Evolutionary conservation across 1,139 yeast species (phyloP).

Genomic region (Geotrichum reessii): DNA sequence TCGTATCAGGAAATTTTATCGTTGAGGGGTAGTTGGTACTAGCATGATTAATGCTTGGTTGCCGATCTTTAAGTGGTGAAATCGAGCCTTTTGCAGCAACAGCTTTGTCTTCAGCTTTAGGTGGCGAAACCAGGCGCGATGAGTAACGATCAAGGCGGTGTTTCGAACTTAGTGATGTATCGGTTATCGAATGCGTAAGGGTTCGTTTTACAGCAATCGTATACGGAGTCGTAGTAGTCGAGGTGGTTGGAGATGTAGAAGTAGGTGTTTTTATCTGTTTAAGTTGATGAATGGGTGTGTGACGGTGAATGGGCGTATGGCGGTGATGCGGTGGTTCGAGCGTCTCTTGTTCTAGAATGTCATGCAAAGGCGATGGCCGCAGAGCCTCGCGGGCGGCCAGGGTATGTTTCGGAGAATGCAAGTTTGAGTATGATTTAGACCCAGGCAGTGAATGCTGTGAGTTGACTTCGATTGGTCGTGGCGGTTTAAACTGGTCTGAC

Average conservation of each 20-base stretch:
- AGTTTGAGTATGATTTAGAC: not conserved
- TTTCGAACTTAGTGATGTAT: not conserved
- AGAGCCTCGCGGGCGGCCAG: not conserved
- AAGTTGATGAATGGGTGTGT: not conserved
- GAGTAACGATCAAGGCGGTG: not conserved
- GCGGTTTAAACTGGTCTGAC: not conserved
- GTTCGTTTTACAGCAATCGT: not conserved
- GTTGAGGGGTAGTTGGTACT: not conserved
- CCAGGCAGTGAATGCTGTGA: not conserved
- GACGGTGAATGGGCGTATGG: not conserved
- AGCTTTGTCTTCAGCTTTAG: not conserved
- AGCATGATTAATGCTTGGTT: not conserved
- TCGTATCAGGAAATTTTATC: not conserved
- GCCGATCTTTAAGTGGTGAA: not conserved
- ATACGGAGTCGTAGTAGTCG: not conserved
- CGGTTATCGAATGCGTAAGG: not conserved
- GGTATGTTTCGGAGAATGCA: not conserved
- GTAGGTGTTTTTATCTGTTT: not conserved
- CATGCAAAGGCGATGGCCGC: not conserved
- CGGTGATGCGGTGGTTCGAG: not conserved
- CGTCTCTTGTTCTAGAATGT: not conserved
- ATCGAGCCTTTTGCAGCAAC: not conserved
- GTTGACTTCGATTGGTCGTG: not conserved
- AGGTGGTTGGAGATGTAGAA: not conserved
- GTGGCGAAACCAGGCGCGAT: not conserved